Base-by-base conservation (phyloP, 1,284 basidiomycete genomes). In the Irpex sp. region DNA sequence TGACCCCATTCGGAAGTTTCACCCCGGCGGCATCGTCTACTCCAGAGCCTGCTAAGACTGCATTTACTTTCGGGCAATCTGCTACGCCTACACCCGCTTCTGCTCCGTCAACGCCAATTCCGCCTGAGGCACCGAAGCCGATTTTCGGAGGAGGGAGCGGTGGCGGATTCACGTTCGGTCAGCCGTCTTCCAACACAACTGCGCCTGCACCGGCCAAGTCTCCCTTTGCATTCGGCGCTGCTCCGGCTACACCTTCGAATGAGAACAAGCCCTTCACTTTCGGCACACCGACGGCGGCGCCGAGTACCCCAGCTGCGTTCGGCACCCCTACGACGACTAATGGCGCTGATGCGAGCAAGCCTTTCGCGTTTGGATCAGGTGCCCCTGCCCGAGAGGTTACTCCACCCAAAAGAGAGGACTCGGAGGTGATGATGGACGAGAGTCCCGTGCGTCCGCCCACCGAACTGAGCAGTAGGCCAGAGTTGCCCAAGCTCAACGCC, bases 381-480 rank as follows among this genome's bases (percentile, higher is more conserved):
- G 31, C 68, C n/a, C 59, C 66, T 33, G 61, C 31, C 26, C 26
- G 43, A 21, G 63, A 70, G 0, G 66, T 67, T 2, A 76, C 73
- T 3, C 75, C 73, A 5, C 75, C 72, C 5, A 69, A 66, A 54
- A 63, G 67, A 17, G 69, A 70, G 17, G 73, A 72, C 53, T 68
- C 69, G 49, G 74, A 71, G 63, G 71, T 74, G 53, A 77, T 77
- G 58, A 78, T 78, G 76, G 76, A 78, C 53, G 76, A 78, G 59
- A 78, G 76, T 61, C 76, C 76, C 0, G 69, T 67, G 5, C 68
- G 75, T 8, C 67, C 66, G 37, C 68, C 66, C 4, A 75, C 74
- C 72, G 70, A 75, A 17, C 64, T 70, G 33, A 72, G 67, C 9
- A 64, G 60, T 19, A 63, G 51, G 47, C 58, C 57, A 1, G 62